These are phyloP conservation scores for Penicillium expansum DNA, from an alignment of 2,329 filamentous ascomycete genomes.

Conservation along the genomic window DNA sequence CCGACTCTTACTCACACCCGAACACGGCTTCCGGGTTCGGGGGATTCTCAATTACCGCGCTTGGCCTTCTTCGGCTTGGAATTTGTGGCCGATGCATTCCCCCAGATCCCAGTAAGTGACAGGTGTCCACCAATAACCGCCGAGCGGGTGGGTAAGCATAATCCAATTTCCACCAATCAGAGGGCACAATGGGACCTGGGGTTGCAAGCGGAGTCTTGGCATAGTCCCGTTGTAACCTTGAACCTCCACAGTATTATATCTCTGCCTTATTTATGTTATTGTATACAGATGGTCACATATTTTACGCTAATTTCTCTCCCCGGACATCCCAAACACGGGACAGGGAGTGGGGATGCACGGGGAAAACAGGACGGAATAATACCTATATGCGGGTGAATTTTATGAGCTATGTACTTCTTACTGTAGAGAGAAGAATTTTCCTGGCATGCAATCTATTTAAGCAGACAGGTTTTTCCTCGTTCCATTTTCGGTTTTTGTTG, in stretches of 20 bases:
- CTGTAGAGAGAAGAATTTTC: conserved; percentile 1
- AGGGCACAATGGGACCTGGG: not conserved
- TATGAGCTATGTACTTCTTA: not conserved
- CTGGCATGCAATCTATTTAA: conserved; percentile 7
- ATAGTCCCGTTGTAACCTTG: conserved; percentile 5
- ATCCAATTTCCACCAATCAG: conserved; percentile 9
- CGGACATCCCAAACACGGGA: conserved; percentile 3
- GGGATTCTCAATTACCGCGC: not conserved
- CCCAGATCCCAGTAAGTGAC: conserved; percentile 18
- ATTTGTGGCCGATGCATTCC: conserved; percentile 19
- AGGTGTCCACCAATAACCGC: conserved; percentile 8
- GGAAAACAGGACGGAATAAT: not conserved
- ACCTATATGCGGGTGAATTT: conserved; percentile 1
- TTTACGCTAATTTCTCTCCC: conserved; percentile 6
- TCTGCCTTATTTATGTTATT: conserved; percentile 12
- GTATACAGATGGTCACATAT: not conserved
- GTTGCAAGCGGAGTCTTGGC: conserved; percentile 21
- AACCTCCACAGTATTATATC: not conserved
- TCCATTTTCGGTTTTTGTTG: not conserved
- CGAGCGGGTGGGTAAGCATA: not conserved
- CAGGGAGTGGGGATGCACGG: not conserved
- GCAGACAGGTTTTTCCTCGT: not conserved
- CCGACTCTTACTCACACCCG: conserved; percentile 7
- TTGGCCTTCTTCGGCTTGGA: conserved; percentile 6
- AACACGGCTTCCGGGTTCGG: conserved; percentile 12